Percentiles rank a stretch among this genome's conserved stretches.
phyloP scores from a whole-genome alignment of 2,329 filamentous ascomycete species.

The Nemania bipapillata region DNA sequence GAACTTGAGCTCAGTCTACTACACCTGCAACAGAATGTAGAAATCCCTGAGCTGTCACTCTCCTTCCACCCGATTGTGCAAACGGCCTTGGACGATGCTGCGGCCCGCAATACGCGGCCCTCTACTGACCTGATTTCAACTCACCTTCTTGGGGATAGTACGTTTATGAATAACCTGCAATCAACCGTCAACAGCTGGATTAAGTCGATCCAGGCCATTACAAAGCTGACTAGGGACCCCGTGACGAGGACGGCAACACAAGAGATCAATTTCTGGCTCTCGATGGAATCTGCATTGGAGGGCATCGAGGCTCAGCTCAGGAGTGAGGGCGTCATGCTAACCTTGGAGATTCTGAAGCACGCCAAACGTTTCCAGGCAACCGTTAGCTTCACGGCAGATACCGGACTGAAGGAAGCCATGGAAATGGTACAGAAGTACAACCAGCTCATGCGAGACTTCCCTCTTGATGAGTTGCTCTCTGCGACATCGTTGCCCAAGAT shows the following conservation, averaged over 20 bases:
- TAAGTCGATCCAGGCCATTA: constrained; percentile 96
- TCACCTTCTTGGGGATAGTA: constrained; percentile 83
- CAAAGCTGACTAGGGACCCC: constrained; percentile 89
- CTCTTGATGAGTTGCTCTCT: constrained; percentile 91
- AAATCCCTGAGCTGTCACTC: constrained; percentile 91
- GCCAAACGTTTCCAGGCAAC: constrained; percentile 98
- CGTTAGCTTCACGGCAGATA: constrained; percentile 95
- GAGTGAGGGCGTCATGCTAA: constrained; percentile 88
- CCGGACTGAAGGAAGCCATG: constrained; percentile 92
- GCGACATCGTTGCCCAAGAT: constrained; percentile 89
- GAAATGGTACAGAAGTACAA: constrained; percentile 99
- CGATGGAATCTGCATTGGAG: constrained; percentile 93
- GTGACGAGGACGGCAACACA: constrained; percentile 82
- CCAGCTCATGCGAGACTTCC: constrained; percentile 97
- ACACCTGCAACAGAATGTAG: constrained; percentile 96
- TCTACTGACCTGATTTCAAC: constrained; percentile 81
- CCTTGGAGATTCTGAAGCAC: constrained; percentile 93
- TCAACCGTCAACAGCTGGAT: constrained; percentile 97
- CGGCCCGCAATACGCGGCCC: constrained; percentile 72
- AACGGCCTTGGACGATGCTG: constrained; percentile 81
- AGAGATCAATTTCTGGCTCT: constrained; percentile 99
- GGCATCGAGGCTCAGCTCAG: constrained; percentile 88
- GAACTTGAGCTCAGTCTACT: constrained; percentile 90
- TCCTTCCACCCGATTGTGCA: constrained; percentile 90
- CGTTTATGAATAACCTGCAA: constrained; percentile 92